These are phyloP conservation scores for Saksenaea vasiformis DNA, from an alignment of 371 early-diverging fungal species.

Conservation along the genomic window DNA sequence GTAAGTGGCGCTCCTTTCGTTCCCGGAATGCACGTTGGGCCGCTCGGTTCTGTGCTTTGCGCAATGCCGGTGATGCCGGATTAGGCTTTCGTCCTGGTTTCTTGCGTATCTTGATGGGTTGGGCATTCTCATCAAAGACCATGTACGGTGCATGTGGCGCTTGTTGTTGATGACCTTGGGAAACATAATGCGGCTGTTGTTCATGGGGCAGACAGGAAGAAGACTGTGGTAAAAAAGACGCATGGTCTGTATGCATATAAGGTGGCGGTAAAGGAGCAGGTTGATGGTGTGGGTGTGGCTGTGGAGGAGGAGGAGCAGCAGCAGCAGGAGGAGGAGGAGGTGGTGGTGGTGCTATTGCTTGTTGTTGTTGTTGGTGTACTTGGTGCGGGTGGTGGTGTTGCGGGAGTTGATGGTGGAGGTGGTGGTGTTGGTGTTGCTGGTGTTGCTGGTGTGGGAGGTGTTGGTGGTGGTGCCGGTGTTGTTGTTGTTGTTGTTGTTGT, in stretches of 20 bases:
- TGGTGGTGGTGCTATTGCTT: not conserved
- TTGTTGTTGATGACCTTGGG: not conserved
- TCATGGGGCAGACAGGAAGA: not conserved
- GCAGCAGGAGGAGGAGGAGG: not conserved
- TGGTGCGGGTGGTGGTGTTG: not conserved
- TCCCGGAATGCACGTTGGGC: constrained; percentile 78
- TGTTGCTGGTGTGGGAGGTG: not conserved
- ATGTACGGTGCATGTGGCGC: not conserved
- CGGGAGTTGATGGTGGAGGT: not conserved
- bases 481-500: not conserved
- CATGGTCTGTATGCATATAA: not conserved
- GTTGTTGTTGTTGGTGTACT: not conserved
- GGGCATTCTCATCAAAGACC: constrained; percentile 5
- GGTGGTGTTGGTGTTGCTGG: not conserved
- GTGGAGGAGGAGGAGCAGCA: not conserved
- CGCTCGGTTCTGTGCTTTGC: constrained; percentile 76
- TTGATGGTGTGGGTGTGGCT: not conserved
- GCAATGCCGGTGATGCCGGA: constrained; percentile 58
- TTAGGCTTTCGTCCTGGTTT: constrained; percentile 81
- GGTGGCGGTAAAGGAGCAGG: not conserved
- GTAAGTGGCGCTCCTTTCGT: constrained; percentile 68
- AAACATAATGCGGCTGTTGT: constrained; percentile 7
- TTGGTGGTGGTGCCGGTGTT: not conserved
- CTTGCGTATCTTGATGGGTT: constrained; percentile 37
- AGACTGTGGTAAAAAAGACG: not conserved